Conservation (phyloP, 306 rosid genomes). For the Rosa multiflora region DNA sequence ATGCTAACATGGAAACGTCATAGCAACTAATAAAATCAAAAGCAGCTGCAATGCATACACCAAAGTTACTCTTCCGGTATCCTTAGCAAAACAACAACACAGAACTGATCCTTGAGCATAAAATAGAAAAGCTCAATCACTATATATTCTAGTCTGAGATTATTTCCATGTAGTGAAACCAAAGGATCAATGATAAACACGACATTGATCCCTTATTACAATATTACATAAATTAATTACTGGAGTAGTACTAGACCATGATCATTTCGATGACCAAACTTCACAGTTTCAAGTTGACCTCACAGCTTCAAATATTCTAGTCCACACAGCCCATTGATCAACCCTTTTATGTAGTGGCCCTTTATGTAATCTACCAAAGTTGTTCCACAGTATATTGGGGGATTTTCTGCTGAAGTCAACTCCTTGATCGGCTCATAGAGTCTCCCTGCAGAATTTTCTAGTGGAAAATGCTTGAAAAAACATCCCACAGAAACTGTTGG, state of each 20-base stretch:
- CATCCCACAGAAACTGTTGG: neutral
- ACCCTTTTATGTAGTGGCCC: constrained; percentile 13
- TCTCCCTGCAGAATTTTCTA: too few species aligned
- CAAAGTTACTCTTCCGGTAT: too few species aligned
- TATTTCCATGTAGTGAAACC: too few species aligned
- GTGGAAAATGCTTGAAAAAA: too few species aligned
- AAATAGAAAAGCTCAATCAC: too few species aligned
- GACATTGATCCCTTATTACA: neutral
- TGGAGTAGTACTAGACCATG: neutral
- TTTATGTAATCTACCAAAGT: constrained; percentile 24
- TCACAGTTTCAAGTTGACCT: constrained; percentile 17
- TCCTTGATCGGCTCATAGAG: too few species aligned
- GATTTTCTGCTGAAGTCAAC: neutral
- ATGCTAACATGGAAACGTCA: neutral
- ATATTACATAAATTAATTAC: neutral
- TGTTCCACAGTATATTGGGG: constrained; percentile 27
- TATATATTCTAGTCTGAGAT: neutral
- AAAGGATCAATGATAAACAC: neutral
- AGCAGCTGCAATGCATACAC: too few species aligned
- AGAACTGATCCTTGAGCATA: neutral
- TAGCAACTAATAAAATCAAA: too few species aligned
- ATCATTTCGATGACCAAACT: neutral
- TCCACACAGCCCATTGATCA: constrained; percentile 35
- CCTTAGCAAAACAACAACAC: neutral
- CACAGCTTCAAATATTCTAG: constrained; percentile 32